phyloP scores from a whole-genome alignment of 1,284 basidiomycete species.

The Sporisorium iseilematis-ciliati region DNA sequence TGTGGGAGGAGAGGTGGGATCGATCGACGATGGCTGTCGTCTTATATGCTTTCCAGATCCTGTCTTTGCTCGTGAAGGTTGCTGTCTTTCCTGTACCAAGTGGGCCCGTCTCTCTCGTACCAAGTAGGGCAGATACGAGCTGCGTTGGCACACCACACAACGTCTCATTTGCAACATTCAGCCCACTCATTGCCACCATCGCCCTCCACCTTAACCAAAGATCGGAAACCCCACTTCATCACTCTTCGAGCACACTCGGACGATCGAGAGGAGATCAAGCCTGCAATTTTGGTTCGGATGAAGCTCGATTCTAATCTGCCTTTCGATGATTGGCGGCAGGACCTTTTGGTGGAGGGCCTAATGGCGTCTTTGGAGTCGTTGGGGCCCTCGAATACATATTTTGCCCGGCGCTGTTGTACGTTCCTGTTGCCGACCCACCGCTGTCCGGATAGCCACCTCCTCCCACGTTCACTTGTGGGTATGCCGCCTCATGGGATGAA shows the following conservation, averaged over 20 bases:
- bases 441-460: slow-evolving; percentile 8
- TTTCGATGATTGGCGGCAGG: slow-evolving; percentile 38
- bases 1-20: not conserved
- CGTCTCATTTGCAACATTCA: slow-evolving; percentile 1
- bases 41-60: slow-evolving; percentile 3
- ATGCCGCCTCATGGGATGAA: slow-evolving; percentile 20
- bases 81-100: not conserved
- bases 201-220: not conserved
- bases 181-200: not conserved
- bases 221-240: slow-evolving; percentile 4
- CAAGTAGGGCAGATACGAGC: not conserved
- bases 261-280: not conserved
- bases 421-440: slow-evolving; percentile 27
- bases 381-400: slow-evolving; percentile 36
- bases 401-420: slow-evolving; percentile 27
- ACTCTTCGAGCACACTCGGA: not conserved
- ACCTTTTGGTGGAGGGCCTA: slow-evolving; percentile 40
- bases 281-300: not conserved
- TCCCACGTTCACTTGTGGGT: slow-evolving; percentile 10
- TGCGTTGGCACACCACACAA: not conserved
- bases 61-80: too few species aligned
- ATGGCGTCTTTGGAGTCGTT: slow-evolving; percentile 8
- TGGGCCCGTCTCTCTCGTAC: too few species aligned
- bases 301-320: slow-evolving; percentile 18
- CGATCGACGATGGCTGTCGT: not conserved